Evolutionary conservation across 306 rosid species (phyloP), one percentile per base, ranked within the genome.

Genomic region (Aeschynomene evenia): DNA sequence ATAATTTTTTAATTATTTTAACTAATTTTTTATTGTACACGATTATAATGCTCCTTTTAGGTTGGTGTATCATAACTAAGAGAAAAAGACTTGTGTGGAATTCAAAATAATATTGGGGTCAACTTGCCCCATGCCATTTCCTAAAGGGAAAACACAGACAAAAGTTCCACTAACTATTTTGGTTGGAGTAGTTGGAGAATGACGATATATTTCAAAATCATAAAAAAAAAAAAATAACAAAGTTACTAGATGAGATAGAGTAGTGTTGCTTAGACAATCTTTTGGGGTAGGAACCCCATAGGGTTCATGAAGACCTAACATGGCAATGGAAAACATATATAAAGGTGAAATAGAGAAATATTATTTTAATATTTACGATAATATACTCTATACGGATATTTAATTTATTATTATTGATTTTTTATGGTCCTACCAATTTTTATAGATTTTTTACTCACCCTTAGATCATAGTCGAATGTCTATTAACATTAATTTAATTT

Each of bases 51-150:
- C n/a, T n/a, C n/a, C n/a, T n/a, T n/a, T n/a, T n/a, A n/a, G 63
- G 86, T 86, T 69, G 86, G 85, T 83, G 78, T 15, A 66, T 50
- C 68, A 63, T 81, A 79, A 73, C 71, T 50, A 16, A 21, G 9
- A 59, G 73, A 83, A 71, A 70, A 66, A n/a, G 73, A 63, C 49
- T 45, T 51, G 59, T 36, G 63, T 53, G 76, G 55, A 66, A 62
- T 74, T 78, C 19, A 66, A 46, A 54, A 14, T 9, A 42, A 5
- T n/a, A 45, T 62, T 74, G 73, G 83, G 72, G 37, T 73, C 81
- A 78, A 46, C 63, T 50, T 78, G 73, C 77, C 72, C 78, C 57
- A 8, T 74, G 79, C 63, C 68, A 61, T 79, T 73, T 58, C 75
- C 72, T 56, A 20, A 57, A 60, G 79, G 83, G 50, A 77, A 81